Conservation (phyloP, 1,139 yeast species). For the Yamadazyma triangularis region DNA sequence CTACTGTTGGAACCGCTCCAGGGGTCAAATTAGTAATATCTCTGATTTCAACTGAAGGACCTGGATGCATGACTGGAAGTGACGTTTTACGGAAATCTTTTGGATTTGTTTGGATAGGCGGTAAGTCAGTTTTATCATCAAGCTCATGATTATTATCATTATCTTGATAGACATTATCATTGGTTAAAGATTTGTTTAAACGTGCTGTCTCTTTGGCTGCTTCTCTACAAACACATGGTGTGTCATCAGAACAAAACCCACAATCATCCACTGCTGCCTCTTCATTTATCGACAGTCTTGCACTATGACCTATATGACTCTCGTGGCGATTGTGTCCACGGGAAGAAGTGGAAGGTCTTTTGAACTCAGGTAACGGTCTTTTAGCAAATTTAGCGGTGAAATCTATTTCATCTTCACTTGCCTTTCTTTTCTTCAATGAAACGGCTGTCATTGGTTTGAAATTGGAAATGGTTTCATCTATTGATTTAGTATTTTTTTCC, state of each 20-base stretch:
- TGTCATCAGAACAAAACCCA: constrained; percentile 89
- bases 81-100: constrained; percentile 26
- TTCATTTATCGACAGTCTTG: constrained; percentile 24
- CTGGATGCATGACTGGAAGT: constrained; percentile 63
- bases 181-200: constrained; percentile 24
- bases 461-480: constrained; percentile 24
- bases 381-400: constrained; percentile 47
- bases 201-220: constrained; percentile 60
- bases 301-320: not conserved
- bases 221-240: constrained; percentile 90
- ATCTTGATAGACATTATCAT: constrained; percentile 10
- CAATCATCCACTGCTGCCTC: constrained; percentile 69
- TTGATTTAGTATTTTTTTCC: constrained; percentile 6
- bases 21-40: constrained; percentile 42
- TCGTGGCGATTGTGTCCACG: not conserved
- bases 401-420: constrained; percentile 40
- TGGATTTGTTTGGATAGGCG: constrained; percentile 28
- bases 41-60: constrained; percentile 53
- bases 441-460: constrained; percentile 63
- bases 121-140: constrained; percentile 26
- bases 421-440: constrained; percentile 39
- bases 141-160: constrained; percentile 13
- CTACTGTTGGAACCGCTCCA: constrained; percentile 38
- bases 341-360: constrained; percentile 17
- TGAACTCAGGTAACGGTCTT: constrained; percentile 39